Evolutionary conservation across 305 asterid species (phyloP), one percentile per base, ranked within the genome.

Genomic region (Fraxinus sp.): DNA sequence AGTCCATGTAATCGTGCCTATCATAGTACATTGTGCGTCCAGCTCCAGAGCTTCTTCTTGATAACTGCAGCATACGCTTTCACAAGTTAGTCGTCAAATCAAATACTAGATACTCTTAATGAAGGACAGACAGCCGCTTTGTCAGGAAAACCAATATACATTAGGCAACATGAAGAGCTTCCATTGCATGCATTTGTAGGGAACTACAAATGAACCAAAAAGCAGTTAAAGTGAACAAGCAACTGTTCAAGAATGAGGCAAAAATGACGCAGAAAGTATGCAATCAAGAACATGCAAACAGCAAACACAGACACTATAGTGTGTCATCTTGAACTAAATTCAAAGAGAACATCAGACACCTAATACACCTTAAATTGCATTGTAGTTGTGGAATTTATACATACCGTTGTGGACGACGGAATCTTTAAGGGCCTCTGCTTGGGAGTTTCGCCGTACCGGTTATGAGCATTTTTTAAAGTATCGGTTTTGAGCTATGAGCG

Each of bases 1-100:
- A 37, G 81, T 85, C 89, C 82, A 76, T 70, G 85, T 83, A 77
- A 46, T 85, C 84, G 49, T 71, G 76, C 82, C 82, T 84, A 36
- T 74, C 88, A 78, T 78, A 80, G 84, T 49, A 41, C 74, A 44
- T 82, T 46, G 77, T 83, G 75, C 84, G 85, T 82, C 81, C 85
- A 84, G 89, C 89, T 86, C 85, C 80, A 6, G 85, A 76, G 84
- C 85, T 79, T 86, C 90, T 89, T 83, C 90, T 83, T 57, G 89
- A 80, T 68, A 91, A 87, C 91, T 91, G 94, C 90, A 88, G 82
- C 85, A 75, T 80, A 81, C 89, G 85, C 84, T 68, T 86, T 76
- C 86, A 88, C 87, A 87, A 85, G 87, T 36, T 57, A 79, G 84
- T 84, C 82, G 80, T 88, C 82, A 91, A 77, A 85, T 85, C 84